Evolutionary conservation across 768 basidiomycete genomes (phyloP), one percentile per base, ranked within the genome.

Genomic region (Xerocomus potaroensis): DNA sequence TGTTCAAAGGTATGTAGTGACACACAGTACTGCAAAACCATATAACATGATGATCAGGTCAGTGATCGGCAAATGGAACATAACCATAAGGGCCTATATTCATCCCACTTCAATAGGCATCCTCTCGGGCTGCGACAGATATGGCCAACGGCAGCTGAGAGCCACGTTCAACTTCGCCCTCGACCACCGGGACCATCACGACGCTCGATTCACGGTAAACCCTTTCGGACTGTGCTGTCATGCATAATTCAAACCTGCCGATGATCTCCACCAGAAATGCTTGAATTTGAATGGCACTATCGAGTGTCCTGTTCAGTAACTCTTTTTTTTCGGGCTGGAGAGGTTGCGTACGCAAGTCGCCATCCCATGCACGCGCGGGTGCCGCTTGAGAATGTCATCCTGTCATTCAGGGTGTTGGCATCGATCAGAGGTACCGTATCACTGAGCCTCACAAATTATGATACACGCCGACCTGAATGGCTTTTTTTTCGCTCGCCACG

Each of bases 261-360:
- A 83, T 47, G 18, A 80, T 65, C 55, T 81, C 79, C 19, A 76
- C 71, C n/a, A 83, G 56, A 61, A 84, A 80, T 0, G 74, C 70
- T 51, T 83, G 81, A 14, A 82, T 57, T 58, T 84, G 80, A 32
- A 72, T 57, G 0, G 80, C 55, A 4, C 68, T 70, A 51, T 34
- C 1, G 18, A 43, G 21, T 22, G 6, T 41, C 48, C 21, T 18
- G 32, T 29, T 45, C 21, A 48, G 41, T 4, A n/a, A 33, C 7
- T 40, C 15, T 39, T 37, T 26, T n/a, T 8, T 18, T n/a, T 26
- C 22, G 16, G 5, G 11, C 4, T n/a, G 40, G 8, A 34, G 23
- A 44, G 4, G 8, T 8, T 19, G 41, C 60, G 32, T 23, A 68
- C 64, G 66, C 60, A 46, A 66, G 66, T 16, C 62, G 64, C 60